Percentiles rank a stretch among this genome's conserved stretches.
Evolutionary conservation across 2,329 filamentous ascomycete genomes (phyloP).

Genomic region (Colletotrichum sp.): DNA sequence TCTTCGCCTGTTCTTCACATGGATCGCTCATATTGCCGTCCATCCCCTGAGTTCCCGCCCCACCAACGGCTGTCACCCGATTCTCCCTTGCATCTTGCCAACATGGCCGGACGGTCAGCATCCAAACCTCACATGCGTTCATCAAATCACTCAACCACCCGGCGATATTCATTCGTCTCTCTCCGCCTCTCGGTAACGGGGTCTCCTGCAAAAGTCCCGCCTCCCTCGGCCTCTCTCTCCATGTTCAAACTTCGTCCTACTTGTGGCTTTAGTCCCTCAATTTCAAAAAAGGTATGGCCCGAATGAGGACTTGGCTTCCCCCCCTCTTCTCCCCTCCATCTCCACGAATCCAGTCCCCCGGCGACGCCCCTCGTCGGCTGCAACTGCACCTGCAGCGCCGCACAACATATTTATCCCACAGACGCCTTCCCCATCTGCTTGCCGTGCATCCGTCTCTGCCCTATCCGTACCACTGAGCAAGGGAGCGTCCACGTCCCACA

Average conservation of each 20-base stretch:
- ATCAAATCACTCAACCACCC: neutral
- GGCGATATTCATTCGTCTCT: neutral
- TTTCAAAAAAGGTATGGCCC: neutral
- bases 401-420: slow-evolving; percentile 10
- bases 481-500: neutral
- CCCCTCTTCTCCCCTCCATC: slow-evolving; percentile 6
- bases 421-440: slow-evolving; percentile 1
- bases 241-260: neutral
- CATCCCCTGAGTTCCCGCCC: neutral
- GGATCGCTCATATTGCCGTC: neutral
- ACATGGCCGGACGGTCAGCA: neutral
- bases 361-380: slow-evolving; percentile 14
- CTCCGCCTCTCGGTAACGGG: neutral
- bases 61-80: neutral
- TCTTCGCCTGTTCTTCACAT: neutral
- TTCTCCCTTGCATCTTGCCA: slow-evolving; percentile 9
- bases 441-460: slow-evolving; percentile 17
- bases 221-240: neutral
- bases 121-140: neutral
- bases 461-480: neutral
- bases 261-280: neutral
- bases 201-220: neutral
- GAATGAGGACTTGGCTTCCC: neutral
- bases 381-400: slow-evolving; percentile 15
- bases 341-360: slow-evolving; percentile 15